Evolutionary conservation across 495 filamentous ascomycete species (phyloP), one percentile per base, ranked within the genome.

Genomic region (Penicillium turbatum): DNA sequence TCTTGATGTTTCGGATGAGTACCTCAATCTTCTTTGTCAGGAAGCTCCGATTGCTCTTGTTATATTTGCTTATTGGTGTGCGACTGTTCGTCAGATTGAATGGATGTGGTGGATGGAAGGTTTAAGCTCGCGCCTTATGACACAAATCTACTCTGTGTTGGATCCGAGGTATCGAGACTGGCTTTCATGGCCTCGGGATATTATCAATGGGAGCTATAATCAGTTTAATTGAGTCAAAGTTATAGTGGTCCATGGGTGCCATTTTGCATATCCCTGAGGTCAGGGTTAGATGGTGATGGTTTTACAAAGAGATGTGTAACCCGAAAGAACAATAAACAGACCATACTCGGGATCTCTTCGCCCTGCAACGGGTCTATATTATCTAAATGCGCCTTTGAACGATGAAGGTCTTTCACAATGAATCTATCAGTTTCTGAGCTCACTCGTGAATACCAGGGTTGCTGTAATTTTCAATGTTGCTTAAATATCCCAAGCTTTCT

Each of bases 41-140:
- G 34, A 61, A 26, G 39, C 53, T 11, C 66, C 59, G 1, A 11
- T 63, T 27, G 67, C 67, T 0, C 42, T 72, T 6, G 41, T 70
- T n/a, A 54, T 72, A 2, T 48, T 67, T 27, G 61, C 24, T 2
- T 60, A 72, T 51, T 72, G 65, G 52, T 69, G 67, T 43, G 62
- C 67, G 13, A 35, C 55, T 9, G 27, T 72, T 29, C 51, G 55
- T 6, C 49, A 56, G 47, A 38, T 68, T 15, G 63, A 70, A 34
- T 63, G 63, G 59, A 60, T 65, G 52, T 72, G 69, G 69, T 72
- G 63, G 60, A 60, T 70, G 54, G 53, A 64, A 16, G 63, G 63
- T n/a, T 52, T 63, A 39, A 59, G 63, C 52, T 38, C 39, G 16
- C 61, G 57, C 2, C 49, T 70, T 7, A 51, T 70, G 36, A 37